Evolutionary conservation across 805 yeast species (phyloP).

Genomic region (Kurtzmaniella cleridarum): DNA sequence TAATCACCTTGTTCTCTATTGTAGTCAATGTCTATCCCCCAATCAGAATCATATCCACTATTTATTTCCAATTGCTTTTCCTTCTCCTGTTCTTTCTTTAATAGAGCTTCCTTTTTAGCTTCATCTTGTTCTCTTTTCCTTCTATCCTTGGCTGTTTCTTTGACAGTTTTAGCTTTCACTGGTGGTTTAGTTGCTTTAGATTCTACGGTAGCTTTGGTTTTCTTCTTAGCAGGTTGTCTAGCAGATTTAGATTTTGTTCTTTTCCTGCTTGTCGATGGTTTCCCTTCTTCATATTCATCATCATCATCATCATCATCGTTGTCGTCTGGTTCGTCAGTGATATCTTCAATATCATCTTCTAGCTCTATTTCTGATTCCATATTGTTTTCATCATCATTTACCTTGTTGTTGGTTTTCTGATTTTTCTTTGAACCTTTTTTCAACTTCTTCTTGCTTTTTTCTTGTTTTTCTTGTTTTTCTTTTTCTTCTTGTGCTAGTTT

Average conservation of each 20-base stretch:
- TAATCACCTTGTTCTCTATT: constrained; percentile 23
- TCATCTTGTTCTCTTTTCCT: constrained; percentile 9
- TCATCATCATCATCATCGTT: no score
- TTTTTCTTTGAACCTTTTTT: not conserved
- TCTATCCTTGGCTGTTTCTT: constrained; percentile 4
- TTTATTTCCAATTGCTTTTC: constrained; percentile 9
- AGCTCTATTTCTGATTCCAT: constrained; percentile 10
- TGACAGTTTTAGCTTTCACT: constrained; percentile 1
- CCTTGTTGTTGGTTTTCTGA: constrained; percentile 10
- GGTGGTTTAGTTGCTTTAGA: constrained; percentile 1
- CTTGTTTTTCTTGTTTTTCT: constrained; percentile 13
- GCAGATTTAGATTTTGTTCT: constrained; percentile 3
- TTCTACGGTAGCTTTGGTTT: constrained; percentile 5
- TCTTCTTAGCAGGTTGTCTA: not conserved
- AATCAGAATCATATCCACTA: constrained; percentile 31
- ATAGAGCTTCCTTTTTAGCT: constrained; percentile 1
- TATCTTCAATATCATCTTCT: constrained; percentile 5
- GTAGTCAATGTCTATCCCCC: constrained; percentile 38
- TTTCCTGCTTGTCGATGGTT: no score
- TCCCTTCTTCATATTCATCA: no score
- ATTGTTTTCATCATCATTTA: constrained; percentile 11
- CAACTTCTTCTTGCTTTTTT: constrained; percentile 6
- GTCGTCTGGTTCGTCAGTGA: constrained; percentile 6
- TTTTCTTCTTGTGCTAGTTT: constrained; percentile 21
- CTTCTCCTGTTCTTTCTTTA: constrained; percentile 3